Evolutionary conservation across 495 filamentous ascomycete species (phyloP), one percentile per base, ranked within the genome.

Genomic region (Trichoderma asperelloides): DNA sequence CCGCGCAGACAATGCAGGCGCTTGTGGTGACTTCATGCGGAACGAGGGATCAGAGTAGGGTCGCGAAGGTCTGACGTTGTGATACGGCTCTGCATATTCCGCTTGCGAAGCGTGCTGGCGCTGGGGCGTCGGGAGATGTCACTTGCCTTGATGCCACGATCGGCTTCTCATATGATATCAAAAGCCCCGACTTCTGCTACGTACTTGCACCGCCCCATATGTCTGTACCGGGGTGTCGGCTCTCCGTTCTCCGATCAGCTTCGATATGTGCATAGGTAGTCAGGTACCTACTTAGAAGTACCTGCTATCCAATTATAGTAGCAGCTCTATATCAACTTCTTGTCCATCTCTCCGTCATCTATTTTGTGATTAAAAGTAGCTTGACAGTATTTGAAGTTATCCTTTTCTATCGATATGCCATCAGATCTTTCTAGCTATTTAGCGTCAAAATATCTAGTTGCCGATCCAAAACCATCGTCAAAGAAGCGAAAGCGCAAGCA

Each of bases 401-500:
- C 16, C 16, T 25, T 2, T 21, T 55, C 18, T 0, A 55, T 55
- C 43, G 43, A 55, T 27, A 86, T 86, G 84, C 80, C 84, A 57
- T 85, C 88, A 66, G 80, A 83, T 71, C 85, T 96, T 70, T 88
- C 93, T 33, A 86, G 87, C 77, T 99, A 98, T 77, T 88, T 99
- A 64, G 93, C 95, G 65, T 89, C 93, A 70, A 96, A 93, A 77
- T 99, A 99, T 78, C 88, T 99, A 5, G 89, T 78, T 41, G 76
- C 91, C 39, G 91, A 94, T 75, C 78, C 87, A 51, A 87, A 88
- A 62, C 81, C 89, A 15, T 84, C 85, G 30, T 88, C 89, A 74
- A 92, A 93, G 73, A 89, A 88, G 73, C 93, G 91, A 78, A 96
- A 96, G 81, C 87, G 90, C 70, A 95, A 95, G 74, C 76, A 85